phyloP scores from a whole-genome alignment of 345 rosid genomes.

The Abelmoschus esculentus region DNA sequence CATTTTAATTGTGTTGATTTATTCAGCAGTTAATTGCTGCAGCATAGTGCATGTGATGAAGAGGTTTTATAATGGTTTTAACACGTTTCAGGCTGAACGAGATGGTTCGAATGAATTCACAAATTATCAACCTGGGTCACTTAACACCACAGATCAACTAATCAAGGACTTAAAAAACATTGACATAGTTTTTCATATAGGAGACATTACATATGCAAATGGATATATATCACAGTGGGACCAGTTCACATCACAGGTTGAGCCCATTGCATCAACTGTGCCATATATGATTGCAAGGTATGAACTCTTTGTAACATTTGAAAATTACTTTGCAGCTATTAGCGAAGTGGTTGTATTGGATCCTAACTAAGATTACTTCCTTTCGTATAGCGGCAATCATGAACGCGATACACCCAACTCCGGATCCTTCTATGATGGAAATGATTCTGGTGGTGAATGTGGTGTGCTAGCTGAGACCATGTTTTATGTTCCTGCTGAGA shows the following conservation, averaged over 20 bases:
- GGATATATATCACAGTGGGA: conserved; percentile 1
- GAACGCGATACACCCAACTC: background rate
- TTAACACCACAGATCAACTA: conserved; percentile 1
- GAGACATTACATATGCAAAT: background rate
- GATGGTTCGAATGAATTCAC: background rate
- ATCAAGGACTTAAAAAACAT: conserved; percentile 1
- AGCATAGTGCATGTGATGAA: background rate
- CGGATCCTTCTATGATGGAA: background rate
- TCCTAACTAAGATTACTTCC: background rate
- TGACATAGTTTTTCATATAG: background rate
- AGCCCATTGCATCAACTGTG: background rate
- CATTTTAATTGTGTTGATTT: background rate
- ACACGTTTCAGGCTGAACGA: background rate
- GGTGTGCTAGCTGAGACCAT: background rate
- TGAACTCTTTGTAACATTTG: background rate
- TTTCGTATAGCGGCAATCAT: background rate
- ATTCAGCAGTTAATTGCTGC: background rate
- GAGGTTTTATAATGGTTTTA: background rate
- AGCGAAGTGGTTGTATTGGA: background rate
- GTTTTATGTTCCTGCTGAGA: conserved; percentile 3
- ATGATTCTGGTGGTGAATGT: conserved; percentile 1
- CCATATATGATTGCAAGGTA: conserved; percentile 6
- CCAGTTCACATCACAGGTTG: conserved; percentile 2
- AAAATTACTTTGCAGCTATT: background rate
- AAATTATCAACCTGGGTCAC: background rate